A percentile compares a stretch with the other conserved stretches of the same genome.
These are phyloP conservation scores for Sungouiella blattae DNA, from an alignment of 805 yeast genomes.

Conservation along the genomic window DNA sequence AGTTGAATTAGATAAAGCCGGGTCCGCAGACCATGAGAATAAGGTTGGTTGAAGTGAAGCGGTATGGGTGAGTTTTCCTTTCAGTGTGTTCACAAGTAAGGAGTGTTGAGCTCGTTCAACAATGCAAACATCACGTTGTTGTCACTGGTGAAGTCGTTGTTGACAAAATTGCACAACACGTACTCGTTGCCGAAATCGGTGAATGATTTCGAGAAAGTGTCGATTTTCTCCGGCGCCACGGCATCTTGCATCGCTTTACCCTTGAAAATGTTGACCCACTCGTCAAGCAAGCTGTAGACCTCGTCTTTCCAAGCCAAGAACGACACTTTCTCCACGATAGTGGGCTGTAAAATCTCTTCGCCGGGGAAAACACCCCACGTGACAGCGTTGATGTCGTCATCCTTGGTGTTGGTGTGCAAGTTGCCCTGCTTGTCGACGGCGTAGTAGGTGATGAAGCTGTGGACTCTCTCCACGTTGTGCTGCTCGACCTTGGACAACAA, in stretches of 20 bases:
- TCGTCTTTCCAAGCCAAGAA: constrained; percentile 98
- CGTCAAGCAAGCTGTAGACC: constrained; percentile 75
- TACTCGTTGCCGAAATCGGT: constrained; percentile 51
- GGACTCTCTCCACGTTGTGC: constrained; percentile 36
- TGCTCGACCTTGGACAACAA: constrained; percentile 40
- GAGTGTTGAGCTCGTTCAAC: constrained; percentile 31
- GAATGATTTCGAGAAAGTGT: constrained; percentile 40
- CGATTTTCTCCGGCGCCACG: constrained; percentile 25
- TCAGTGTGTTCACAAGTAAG: not conserved
- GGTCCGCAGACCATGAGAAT: constrained; percentile 6
- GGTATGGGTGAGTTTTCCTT: no score
- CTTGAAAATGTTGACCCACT: constrained; percentile 64
- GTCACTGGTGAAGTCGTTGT: constrained; percentile 67
- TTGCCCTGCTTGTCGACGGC: constrained; percentile 61
- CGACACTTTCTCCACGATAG: constrained; percentile 88
- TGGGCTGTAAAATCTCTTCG: constrained; percentile 89
- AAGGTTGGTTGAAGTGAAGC: constrained; percentile 6
- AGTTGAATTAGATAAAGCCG: constrained; percentile 21
- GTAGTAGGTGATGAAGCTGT: constrained; percentile 65
- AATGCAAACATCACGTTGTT: constrained; percentile 56
- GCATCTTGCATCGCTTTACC: constrained; percentile 33
- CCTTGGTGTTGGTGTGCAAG: constrained; percentile 64
- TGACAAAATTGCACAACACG: constrained; percentile 83
- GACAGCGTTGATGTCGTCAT: constrained; percentile 85
- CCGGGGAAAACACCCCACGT: constrained; percentile 98